These are phyloP conservation scores for Pyrenochaeta sp. DNA, from an alignment of 2,329 filamentous ascomycete species.

Conservation along the genomic window DNA sequence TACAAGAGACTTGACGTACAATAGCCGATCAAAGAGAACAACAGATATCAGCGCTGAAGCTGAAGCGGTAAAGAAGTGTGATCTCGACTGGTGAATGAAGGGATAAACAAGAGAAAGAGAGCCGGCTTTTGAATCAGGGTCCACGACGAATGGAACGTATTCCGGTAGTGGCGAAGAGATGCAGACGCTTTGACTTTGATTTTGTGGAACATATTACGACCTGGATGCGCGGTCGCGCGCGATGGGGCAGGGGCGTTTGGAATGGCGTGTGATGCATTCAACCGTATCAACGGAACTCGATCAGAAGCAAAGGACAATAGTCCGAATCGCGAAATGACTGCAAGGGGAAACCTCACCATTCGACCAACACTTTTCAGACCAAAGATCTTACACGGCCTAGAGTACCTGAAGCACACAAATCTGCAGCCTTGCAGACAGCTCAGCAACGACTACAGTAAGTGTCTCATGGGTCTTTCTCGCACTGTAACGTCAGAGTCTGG, in stretches of 20 bases:
- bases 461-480: conserved; percentile 29
- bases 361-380: conserved; percentile 17
- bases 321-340: conserved; percentile 38
- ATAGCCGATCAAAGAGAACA: background rate
- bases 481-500: conserved; percentile 45
- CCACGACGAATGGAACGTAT: conserved; percentile 18
- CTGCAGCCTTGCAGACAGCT: conserved; percentile 35
- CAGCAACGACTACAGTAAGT: conserved; percentile 24
- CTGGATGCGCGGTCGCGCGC: conserved; percentile 41
- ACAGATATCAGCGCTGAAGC: no score
- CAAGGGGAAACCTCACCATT: conserved; percentile 34
- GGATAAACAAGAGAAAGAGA: conserved; percentile 26
- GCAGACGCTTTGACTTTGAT: conserved; percentile 33
- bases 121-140: conserved; percentile 44
- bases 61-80: background rate
- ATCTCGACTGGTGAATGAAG: conserved; percentile 13
- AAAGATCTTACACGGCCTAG: conserved; percentile 19
- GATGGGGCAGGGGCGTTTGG: conserved; percentile 45
- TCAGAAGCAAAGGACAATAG: conserved; percentile 27
- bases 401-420: conserved; percentile 23
- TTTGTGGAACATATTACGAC: conserved; percentile 43
- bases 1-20: conserved; percentile 3
- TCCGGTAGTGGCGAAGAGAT: conserved; percentile 36
- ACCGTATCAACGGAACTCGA: conserved; percentile 34
- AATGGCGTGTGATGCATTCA: conserved; percentile 39